A percentile compares a stretch with the other conserved stretches of the same genome.
These are phyloP conservation scores for Chaetomium tenue DNA, from an alignment of 495 filamentous ascomycete species.

Conservation along the genomic window DNA sequence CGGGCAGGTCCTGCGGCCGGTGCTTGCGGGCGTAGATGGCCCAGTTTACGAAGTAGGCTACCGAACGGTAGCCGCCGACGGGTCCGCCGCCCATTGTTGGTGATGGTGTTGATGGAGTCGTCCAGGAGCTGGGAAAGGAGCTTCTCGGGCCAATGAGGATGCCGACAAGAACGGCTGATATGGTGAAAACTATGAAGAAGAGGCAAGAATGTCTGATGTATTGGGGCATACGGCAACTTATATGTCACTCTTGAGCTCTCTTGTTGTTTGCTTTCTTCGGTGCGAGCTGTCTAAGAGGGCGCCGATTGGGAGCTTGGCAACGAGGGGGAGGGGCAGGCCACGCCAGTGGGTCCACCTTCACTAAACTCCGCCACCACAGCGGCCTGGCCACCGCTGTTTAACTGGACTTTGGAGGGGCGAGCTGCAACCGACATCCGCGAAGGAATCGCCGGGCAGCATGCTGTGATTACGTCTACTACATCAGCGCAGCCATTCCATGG, in stretches of 20 bases:
- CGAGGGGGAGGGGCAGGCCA: conserved; percentile 10
- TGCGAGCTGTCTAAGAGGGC: conserved; percentile 8
- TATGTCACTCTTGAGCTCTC: background rate
- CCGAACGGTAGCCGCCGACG: conserved; percentile 56
- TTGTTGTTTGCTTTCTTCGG: background rate
- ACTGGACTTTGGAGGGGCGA: too few species aligned
- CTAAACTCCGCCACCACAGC: conserved; percentile 7
- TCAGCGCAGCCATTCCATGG: too few species aligned
- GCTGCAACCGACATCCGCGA: too few species aligned
- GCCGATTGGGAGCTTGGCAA: conserved; percentile 12
- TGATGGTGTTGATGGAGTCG: background rate
- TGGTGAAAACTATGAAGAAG: background rate
- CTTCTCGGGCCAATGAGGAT: background rate
- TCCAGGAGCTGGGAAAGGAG: background rate
- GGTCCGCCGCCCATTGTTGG: conserved; percentile 49
- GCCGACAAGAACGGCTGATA: background rate
- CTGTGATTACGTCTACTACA: too few species aligned
- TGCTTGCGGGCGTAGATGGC: conserved; percentile 90
- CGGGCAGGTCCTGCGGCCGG: conserved; percentile 82
- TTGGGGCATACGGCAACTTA: conserved; percentile 9
- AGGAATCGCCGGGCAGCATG: too few species aligned
- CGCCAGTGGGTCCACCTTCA: background rate
- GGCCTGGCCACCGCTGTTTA: too few species aligned
- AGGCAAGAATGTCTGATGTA: background rate
- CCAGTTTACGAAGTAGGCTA: conserved; percentile 91